Percentiles rank a stretch among this genome's conserved stretches.
These are phyloP conservation scores for Cenchrus purpureus DNA, from an alignment of 176 grass and related monocot species.

Conservation along the genomic window DNA sequence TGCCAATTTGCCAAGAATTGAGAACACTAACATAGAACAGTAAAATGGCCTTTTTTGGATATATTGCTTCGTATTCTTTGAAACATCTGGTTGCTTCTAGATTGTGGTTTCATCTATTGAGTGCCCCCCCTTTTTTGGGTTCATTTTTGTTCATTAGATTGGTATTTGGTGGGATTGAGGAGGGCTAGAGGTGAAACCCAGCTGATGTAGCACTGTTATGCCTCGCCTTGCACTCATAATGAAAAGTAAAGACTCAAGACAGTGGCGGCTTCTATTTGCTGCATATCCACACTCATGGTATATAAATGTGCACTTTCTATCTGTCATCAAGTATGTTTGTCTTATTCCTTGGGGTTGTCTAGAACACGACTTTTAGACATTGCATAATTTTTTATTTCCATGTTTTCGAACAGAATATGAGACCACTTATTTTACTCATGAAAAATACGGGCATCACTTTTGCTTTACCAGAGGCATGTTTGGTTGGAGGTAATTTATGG, in stretches of 20 bases:
- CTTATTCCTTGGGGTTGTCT: slow-evolving; percentile 2
- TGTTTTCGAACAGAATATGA: not conserved
- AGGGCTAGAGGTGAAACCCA: not conserved
- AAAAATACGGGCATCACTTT: not conserved
- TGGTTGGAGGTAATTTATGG: too few species aligned
- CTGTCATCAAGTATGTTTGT: not conserved
- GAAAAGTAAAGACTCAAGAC: not conserved
- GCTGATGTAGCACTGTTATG: not conserved
- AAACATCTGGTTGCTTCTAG: not conserved
- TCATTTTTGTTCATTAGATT: not conserved
- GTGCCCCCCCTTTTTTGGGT: too few species aligned
- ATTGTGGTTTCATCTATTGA: not conserved
- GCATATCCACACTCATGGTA: not conserved
- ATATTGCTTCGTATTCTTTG: not conserved
- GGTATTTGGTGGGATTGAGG: not conserved
- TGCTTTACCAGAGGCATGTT: not conserved
- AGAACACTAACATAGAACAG: not conserved
- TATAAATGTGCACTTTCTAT: not conserved
- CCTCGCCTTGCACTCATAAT: not conserved
- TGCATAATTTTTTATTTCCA: not conserved
- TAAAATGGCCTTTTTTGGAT: not conserved
- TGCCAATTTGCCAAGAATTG: not conserved
- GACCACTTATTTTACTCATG: not conserved
- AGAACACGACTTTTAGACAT: not conserved
- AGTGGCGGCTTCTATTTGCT: slow-evolving; percentile 5